These are phyloP conservation scores for Pistacia integerrima DNA, from an alignment of 345 rosid genomes.

Conservation along the genomic window DNA sequence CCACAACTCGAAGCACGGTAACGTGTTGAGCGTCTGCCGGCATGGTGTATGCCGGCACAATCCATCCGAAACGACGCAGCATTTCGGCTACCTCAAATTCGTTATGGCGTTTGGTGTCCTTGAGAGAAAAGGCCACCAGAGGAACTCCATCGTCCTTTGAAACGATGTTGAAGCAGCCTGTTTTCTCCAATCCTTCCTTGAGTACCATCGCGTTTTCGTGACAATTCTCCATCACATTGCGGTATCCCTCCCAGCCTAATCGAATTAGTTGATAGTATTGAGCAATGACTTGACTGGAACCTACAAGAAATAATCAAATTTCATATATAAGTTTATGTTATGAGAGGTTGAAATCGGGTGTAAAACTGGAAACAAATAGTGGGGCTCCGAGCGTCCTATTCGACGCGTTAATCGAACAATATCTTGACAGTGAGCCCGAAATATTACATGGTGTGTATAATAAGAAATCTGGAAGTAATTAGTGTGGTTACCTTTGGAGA, in stretches of 20 bases:
- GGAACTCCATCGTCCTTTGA: conserved; percentile 91
- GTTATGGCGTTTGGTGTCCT: conserved; percentile 59
- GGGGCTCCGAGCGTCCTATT: too few species aligned
- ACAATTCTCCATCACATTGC: conserved; percentile 91
- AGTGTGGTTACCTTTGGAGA: conserved; percentile 64
- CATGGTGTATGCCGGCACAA: conserved; percentile 92
- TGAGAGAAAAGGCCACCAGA: conserved; percentile 84
- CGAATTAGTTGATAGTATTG: conserved; percentile 93
- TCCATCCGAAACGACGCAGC: conserved; percentile 94
- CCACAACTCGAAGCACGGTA: conserved; percentile 87
- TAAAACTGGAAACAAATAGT: too few species aligned
- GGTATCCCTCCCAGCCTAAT: conserved; percentile 82
- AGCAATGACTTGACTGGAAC: conserved; percentile 80
- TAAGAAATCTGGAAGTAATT: background rate
- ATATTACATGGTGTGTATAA: too few species aligned
- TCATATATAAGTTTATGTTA: too few species aligned
- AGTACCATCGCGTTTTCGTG: conserved; percentile 68
- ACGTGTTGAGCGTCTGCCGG: conserved; percentile 88
- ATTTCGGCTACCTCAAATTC: conserved; percentile 80
- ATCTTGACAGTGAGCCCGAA: too few species aligned
- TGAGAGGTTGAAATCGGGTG: too few species aligned
- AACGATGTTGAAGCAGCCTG: conserved; percentile 71
- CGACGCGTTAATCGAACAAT: too few species aligned
- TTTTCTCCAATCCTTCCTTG: conserved; percentile 70
- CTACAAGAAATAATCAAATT: conserved; percentile 27